Evolutionary conservation across 2,329 filamentous ascomycete species (phyloP).

Genomic region (Beauveria bassiana): DNA sequence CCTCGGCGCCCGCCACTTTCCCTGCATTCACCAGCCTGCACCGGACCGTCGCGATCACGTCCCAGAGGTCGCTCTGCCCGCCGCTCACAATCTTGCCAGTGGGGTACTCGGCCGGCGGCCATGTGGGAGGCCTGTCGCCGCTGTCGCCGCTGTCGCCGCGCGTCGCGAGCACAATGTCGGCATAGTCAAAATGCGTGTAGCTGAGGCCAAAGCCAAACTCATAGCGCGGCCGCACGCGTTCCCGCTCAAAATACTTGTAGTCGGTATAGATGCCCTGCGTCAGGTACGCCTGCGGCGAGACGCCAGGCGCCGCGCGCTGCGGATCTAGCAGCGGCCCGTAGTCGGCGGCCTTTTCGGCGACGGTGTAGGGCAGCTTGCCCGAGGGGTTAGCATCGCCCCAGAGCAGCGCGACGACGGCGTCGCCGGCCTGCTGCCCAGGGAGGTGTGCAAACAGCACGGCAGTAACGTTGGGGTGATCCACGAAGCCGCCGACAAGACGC

Average conservation of each 20-base stretch:
- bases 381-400: constrained; percentile 51
- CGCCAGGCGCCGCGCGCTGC: constrained; percentile 34
- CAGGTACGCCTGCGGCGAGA: constrained; percentile 44
- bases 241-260: constrained; percentile 46
- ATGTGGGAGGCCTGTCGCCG: neutral
- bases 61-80: constrained; percentile 40
- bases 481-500: constrained; percentile 52
- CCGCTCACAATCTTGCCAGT: constrained; percentile 33
- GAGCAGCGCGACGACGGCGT: constrained; percentile 45
- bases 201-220: constrained; percentile 51
- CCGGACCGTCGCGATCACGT: constrained; percentile 32
- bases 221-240: constrained; percentile 40
- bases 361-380: constrained; percentile 53
- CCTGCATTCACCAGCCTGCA: constrained; percentile 37
- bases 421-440: constrained; percentile 55
- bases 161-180: constrained; percentile 31
- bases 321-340: constrained; percentile 41
- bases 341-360: constrained; percentile 48
- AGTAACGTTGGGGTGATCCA: constrained; percentile 57
- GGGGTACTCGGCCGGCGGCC: constrained; percentile 27
- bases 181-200: constrained; percentile 47
- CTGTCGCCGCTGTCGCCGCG: neutral
- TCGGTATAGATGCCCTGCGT: constrained; percentile 44
- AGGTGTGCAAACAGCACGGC: constrained; percentile 56
- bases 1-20: constrained; percentile 34